Conservation (phyloP, 2,329 filamentous ascomycete genomes). For the Fusarium equiseti region DNA sequence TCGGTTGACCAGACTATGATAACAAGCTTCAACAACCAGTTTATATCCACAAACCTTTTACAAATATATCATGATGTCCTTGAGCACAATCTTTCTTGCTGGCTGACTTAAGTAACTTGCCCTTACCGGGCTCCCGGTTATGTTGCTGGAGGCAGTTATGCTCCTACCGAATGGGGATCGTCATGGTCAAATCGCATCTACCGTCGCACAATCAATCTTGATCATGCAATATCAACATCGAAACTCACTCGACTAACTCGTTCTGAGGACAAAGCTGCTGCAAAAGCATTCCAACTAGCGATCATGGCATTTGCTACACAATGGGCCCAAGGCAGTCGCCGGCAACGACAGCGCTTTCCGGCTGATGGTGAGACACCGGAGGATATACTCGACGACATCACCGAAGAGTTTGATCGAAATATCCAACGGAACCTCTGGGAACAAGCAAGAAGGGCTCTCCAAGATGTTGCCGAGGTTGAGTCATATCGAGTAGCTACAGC, state of each 20-base stretch:
- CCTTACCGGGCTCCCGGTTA: slow-evolving; percentile 40
- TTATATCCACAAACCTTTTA: slow-evolving; percentile 41
- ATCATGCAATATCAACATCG: slow-evolving; percentile 37
- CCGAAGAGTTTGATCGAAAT: slow-evolving; percentile 54
- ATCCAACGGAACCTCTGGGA: slow-evolving; percentile 54
- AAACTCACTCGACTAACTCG: slow-evolving; percentile 38
- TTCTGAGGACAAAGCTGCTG: slow-evolving; percentile 33
- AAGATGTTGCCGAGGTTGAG: slow-evolving; percentile 52
- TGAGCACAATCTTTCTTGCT: slow-evolving; percentile 45
- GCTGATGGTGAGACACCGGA: slow-evolving; percentile 27
- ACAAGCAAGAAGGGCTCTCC: slow-evolving; percentile 51
- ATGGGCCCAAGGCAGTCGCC: slow-evolving; percentile 47
- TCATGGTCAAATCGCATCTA: slow-evolving; percentile 46
- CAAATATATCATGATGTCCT: slow-evolving; percentile 46
- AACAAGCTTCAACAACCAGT: slow-evolving; percentile 41
- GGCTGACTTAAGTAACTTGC: slow-evolving; percentile 44
- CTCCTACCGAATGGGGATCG: slow-evolving; percentile 41
- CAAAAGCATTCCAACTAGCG: slow-evolving; percentile 38
- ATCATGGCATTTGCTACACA: slow-evolving; percentile 47
- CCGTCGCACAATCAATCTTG: slow-evolving; percentile 42
- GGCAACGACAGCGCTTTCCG: slow-evolving; percentile 40
- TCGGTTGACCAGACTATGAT: slow-evolving; percentile 44
- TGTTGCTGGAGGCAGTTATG: neutral
- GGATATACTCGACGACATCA: slow-evolving; percentile 36
- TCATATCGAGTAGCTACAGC: slow-evolving; percentile 55